Evolutionary conservation across 2,329 filamentous ascomycete genomes (phyloP).

Genomic region (Dactylellina parvicollis): DNA sequence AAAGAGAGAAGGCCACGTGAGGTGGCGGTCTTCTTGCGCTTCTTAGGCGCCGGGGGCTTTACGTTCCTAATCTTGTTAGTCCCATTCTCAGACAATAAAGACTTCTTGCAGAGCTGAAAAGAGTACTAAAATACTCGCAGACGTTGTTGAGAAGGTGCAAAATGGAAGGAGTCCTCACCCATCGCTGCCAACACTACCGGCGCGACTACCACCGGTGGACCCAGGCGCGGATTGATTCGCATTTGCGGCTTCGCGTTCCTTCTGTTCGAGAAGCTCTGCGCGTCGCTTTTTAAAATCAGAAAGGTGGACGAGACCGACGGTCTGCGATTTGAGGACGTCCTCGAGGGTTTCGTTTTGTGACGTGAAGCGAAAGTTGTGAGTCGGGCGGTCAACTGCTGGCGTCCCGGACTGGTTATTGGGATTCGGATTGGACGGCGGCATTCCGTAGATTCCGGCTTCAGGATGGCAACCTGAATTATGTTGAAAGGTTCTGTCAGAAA

Average conservation of each 20-base stretch:
- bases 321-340: conserved; percentile 83
- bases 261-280: conserved; percentile 90
- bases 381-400: conserved; percentile 57
- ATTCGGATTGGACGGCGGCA: conserved; percentile 42
- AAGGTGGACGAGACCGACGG: conserved; percentile 88
- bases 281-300: conserved; percentile 96
- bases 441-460: neutral
- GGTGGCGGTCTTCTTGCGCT: conserved; percentile 53
- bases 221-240: conserved; percentile 60
- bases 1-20: conserved; percentile 50
- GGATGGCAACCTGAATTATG: neutral
- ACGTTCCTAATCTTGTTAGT: conserved; percentile 54
- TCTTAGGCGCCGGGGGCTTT: conserved; percentile 53
- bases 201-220: conserved; percentile 67
- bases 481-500: neutral
- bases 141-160: neutral
- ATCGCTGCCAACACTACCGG: conserved; percentile 64
- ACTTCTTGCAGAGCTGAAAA: conserved; percentile 64
- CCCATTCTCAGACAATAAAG: conserved; percentile 11
- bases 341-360: conserved; percentile 79
- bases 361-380: conserved; percentile 72
- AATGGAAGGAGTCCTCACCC: conserved; percentile 66
- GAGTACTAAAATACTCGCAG: conserved; percentile 25
- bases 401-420: conserved; percentile 56
- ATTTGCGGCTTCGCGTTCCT: conserved; percentile 81